These are phyloP conservation scores for Cryptococcus wingfieldii DNA, from an alignment of 1,284 basidiomycete genomes.

Conservation along the genomic window DNA sequence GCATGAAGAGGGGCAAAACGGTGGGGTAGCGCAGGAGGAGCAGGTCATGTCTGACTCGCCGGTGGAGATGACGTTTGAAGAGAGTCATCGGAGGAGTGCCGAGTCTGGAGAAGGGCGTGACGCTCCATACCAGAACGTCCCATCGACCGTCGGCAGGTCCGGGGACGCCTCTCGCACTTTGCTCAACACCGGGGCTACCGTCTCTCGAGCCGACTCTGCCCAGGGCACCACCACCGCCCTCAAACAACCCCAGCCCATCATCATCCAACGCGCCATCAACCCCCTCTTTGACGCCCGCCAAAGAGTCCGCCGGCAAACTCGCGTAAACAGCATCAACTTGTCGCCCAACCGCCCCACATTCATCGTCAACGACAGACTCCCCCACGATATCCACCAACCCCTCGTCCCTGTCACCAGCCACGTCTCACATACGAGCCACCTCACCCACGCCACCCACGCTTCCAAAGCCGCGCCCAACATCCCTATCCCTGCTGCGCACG, in stretches of 20 bases:
- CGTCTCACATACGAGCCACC: neutral
- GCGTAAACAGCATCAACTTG: constrained; percentile 3
- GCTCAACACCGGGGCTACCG: neutral
- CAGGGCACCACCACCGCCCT: constrained; percentile 4
- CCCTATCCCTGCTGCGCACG: constrained; percentile 4
- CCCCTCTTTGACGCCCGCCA: constrained; percentile 4
- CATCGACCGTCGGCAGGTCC: constrained; percentile 10
- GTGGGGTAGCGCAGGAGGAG: neutral
- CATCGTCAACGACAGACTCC: neutral
- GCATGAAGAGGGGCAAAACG: neutral
- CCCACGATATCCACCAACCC: neutral
- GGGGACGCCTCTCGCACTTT: neutral
- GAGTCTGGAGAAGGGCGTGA: neutral
- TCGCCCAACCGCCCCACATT: neutral
- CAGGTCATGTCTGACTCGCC: constrained; percentile 10
- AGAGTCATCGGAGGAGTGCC: neutral
- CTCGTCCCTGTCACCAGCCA: neutral
- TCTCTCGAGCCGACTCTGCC: constrained; percentile 1
- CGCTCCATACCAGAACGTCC: neutral
- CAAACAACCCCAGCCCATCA: neutral
- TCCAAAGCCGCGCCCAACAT: neutral
- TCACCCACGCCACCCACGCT: neutral
- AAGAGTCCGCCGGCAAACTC: constrained; percentile 8
- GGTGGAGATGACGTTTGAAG: constrained; percentile 3
- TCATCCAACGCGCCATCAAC: neutral